Base-by-base conservation (phyloP, 2,329 filamentous ascomycete species). In the Neofusicoccum laricinum region DNA sequence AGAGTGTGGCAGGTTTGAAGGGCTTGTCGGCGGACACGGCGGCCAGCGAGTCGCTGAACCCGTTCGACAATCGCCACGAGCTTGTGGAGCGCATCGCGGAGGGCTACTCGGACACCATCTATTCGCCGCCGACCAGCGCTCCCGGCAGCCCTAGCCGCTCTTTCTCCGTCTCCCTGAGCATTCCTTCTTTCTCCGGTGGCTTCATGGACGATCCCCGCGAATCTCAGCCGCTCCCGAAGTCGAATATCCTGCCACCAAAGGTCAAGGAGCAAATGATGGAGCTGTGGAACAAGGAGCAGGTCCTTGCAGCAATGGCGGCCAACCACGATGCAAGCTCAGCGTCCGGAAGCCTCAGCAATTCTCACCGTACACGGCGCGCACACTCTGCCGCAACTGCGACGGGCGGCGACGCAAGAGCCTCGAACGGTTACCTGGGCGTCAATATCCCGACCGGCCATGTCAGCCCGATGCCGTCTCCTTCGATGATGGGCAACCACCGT, bases 271-370 rank as follows among this genome's bases (percentile, higher is more conserved):
- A 91, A 68, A 91, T 97, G 85, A 79, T 92, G 64, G 81, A 85
- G 19, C 86, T 91, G 53, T 97, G 94, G 94, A 90, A 87, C 43
- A 88, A 88, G 71, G 93, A 96, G 21, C 78, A 82, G 14, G 90
- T 90, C 36, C 80, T 95, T 61, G 85, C 88, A 11, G 82, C 86
- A 41, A 84, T 91, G 55, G 51, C 51, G 32, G 87, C 90, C 65
- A 86, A 81, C 65, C 81, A 90, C 0, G 85, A 86, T 12, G 96
- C 92, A 3, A 79, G 96, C 63, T 90, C 82, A 62, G 92, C 92
- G 21, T 96, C 92, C 2, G 87, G 86, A 67, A 83, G 85, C 1
- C 74, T 71, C 0, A 62, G 45, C 58, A 50, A 25, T 32, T 58
- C 50, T 14, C 50, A 57, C 50, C 50, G 50, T 4, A 57, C 62